Conservation (phyloP, 352 stramenopile species). For the Phytopythium ostracodes region DNA sequence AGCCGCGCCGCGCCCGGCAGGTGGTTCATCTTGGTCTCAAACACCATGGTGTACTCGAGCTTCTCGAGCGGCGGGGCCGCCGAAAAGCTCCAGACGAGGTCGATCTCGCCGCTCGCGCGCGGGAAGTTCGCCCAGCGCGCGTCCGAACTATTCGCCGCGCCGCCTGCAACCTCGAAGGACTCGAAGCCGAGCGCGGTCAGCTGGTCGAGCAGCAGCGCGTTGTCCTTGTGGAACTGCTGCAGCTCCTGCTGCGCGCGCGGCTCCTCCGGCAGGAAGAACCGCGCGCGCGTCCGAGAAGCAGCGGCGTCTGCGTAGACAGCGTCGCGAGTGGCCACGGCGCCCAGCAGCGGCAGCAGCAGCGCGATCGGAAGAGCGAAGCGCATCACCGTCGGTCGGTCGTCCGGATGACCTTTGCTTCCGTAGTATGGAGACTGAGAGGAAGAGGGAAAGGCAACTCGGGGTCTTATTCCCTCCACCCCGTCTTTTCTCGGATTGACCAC, state of each 20-base stretch:
- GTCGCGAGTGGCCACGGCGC: neutral
- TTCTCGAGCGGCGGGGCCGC: constrained; percentile 24
- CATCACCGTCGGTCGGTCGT: constrained; percentile 8
- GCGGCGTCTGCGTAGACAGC: neutral
- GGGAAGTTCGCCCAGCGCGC: constrained; percentile 39
- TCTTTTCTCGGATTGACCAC: neutral
- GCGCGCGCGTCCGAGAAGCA: constrained; percentile 23
- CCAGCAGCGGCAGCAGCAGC: constrained; percentile 16
- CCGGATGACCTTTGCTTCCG: no score
- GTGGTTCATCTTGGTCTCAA: constrained; percentile 62
- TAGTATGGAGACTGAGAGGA: neutral
- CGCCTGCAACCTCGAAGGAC: constrained; percentile 33
- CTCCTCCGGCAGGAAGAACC: constrained; percentile 50
- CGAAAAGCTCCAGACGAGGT: constrained; percentile 61
- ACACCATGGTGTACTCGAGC: constrained; percentile 38
- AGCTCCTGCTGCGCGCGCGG: constrained; percentile 28
- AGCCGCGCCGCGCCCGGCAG: constrained; percentile 49
- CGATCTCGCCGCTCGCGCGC: constrained; percentile 40
- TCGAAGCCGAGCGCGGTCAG: constrained; percentile 50
- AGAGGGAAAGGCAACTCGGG: neutral
- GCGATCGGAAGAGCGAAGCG: neutral
- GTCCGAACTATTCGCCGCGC: constrained; percentile 12
- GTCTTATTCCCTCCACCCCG: constrained; percentile 10
- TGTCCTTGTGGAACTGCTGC: constrained; percentile 36
- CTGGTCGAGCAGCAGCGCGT: constrained; percentile 44